Evolutionary conservation across 768 basidiomycete species (phyloP).

Genomic region (Grammothele lineata): DNA sequence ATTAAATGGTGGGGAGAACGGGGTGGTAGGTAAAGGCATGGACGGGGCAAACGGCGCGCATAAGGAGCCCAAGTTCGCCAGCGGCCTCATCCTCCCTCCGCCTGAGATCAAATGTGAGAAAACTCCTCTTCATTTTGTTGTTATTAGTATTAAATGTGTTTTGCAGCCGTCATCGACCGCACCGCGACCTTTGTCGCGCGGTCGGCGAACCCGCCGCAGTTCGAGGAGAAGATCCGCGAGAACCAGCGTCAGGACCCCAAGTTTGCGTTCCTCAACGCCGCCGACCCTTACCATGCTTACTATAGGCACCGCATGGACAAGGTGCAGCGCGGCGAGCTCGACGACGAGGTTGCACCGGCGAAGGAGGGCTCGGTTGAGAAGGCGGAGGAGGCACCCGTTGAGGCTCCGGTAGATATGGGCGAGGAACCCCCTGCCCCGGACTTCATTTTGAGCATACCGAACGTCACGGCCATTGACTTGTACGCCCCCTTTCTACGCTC

Average conservation of each 20-base stretch:
- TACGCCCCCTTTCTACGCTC: slow-evolving; percentile 43
- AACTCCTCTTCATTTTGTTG: not conserved
- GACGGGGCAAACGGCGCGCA: slow-evolving; percentile 29
- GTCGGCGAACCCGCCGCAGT: slow-evolving; percentile 88
- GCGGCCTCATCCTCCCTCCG: slow-evolving; percentile 91
- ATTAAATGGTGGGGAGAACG: slow-evolving; percentile 39
- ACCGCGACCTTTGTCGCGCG: slow-evolving; percentile 90
- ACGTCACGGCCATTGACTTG: slow-evolving; percentile 87
- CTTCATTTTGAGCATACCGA: slow-evolving; percentile 83
- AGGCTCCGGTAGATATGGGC: slow-evolving; percentile 52
- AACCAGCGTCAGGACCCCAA: slow-evolving; percentile 95
- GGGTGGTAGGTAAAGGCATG: slow-evolving; percentile 38
- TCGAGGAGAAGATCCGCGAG: slow-evolving; percentile 97
- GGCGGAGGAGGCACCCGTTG: slow-evolving; percentile 22
- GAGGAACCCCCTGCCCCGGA: slow-evolving; percentile 75
- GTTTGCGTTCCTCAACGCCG: slow-evolving; percentile 96
- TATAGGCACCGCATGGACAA: slow-evolving; percentile 90
- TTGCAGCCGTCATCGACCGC: slow-evolving; percentile 86
- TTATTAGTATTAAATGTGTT: not conserved
- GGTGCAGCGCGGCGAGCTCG: slow-evolving; percentile 68
- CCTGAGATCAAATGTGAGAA: slow-evolving; percentile 89
- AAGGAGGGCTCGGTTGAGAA: slow-evolving; percentile 33
- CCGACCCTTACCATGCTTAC: slow-evolving; percentile 98
- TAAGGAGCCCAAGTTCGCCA: slow-evolving; percentile 51
- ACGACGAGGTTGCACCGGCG: slow-evolving; percentile 51